Evolutionary conservation across 2,329 filamentous ascomycete species (phyloP), one percentile per base, ranked within the genome.

Genomic region (Talaromyces islandicus): DNA sequence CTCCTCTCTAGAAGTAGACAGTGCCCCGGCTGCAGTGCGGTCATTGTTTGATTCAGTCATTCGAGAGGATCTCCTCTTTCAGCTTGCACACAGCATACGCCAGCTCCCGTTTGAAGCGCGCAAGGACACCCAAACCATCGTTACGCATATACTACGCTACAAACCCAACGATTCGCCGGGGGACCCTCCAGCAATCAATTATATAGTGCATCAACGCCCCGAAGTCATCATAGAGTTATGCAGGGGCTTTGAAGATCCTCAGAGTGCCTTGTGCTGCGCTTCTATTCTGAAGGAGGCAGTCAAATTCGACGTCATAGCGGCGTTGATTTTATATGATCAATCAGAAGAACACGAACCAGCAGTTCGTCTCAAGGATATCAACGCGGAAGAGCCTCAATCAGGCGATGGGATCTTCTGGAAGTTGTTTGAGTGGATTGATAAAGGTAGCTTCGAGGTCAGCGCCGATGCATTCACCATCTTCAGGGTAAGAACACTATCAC

Each of bases 401-500:
- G 92, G 92, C 12, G 83, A 86, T 51, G 93, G 93, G 3, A 86
- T 97, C 1, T 97, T 99, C 73, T 99, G 94, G 94, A 88, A 85
- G 53, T 97, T 97, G 77, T 97, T 99, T 71, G 86, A 89, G 63
- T 99, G 93, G 91, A 96, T 99, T 69, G 92, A 97, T 77, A 91
- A 91, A 76, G 91, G 92, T 67, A 92, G 90, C 30, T 99, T 99
- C 70, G 94, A 99, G 79, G 91, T 97, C 65, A 92, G 92, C 68
- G 93, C 94, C 32, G 94, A 99, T 80, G 93, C 94, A 1, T 99
- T 99, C 74, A 96, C 92, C 61, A 97, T 93, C 4, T 99, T 99
- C 76, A 85, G 93, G 73, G 91, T 96, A 83, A 69, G 85, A 50
- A 25, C 19, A 32, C n/a, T 10, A 7, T 21, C 24, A 25, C 11